A percentile compares a stretch with the other conserved stretches of the same genome.
Conservation (phyloP, 2,329 filamentous ascomycete genomes). For the Verticillium albo-atrum region DNA sequence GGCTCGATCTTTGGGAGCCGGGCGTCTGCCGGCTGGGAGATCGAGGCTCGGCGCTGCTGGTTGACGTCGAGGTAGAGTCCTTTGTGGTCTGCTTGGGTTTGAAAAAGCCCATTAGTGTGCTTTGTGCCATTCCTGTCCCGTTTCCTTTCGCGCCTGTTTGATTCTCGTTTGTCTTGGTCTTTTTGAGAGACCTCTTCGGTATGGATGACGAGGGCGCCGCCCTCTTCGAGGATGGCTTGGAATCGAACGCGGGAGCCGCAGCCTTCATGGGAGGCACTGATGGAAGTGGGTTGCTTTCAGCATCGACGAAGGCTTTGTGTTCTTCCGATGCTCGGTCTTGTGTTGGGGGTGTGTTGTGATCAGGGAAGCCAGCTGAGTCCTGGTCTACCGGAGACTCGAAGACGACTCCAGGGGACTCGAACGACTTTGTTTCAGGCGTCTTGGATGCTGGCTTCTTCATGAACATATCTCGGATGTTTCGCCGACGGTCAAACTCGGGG, state of each 20-base stretch:
- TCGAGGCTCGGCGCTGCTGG: background rate
- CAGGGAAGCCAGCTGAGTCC: background rate
- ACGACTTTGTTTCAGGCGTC: conserved; percentile 8
- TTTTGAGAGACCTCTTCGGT: conserved; percentile 28
- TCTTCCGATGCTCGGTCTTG: background rate
- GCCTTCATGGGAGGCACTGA: conserved; percentile 30
- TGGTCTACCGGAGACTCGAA: background rate
- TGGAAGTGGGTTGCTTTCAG: conserved; percentile 6
- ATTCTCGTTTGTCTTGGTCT: conserved; percentile 21
- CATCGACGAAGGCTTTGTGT: background rate
- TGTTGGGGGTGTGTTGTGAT: background rate
- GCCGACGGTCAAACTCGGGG: conserved; percentile 79
- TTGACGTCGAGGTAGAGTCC: background rate
- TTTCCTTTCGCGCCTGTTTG: conserved; percentile 22
- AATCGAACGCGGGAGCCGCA: background rate
- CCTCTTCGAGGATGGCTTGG: conserved; percentile 11
- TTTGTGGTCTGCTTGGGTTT: conserved; percentile 44
- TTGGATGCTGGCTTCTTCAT: conserved; percentile 43
- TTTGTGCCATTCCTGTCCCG: conserved; percentile 34
- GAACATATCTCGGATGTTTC: conserved; percentile 94
- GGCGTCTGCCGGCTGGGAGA: background rate
- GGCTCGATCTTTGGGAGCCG: background rate
- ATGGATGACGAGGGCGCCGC: conserved; percentile 6
- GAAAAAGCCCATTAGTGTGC: conserved; percentile 76
- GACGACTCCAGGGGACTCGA: background rate